These are phyloP conservation scores for Kurtzmaniella fragi DNA, from an alignment of 805 yeast genomes.

Conservation along the genomic window DNA sequence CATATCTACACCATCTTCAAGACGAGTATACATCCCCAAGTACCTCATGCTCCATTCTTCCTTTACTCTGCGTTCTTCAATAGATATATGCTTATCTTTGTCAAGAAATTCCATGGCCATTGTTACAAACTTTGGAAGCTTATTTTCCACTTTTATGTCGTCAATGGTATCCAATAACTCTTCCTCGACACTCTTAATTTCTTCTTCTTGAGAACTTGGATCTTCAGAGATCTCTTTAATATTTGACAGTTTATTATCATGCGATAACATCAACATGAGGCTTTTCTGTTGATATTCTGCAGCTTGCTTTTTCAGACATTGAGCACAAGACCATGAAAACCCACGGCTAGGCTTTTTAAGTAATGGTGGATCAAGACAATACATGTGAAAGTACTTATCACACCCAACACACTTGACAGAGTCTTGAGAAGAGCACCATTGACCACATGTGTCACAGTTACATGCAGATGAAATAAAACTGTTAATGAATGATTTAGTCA, in stretches of 20 bases:
- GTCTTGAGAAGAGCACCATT: slow-evolving; percentile 73
- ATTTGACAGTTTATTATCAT: slow-evolving; percentile 37
- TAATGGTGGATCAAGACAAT: slow-evolving; percentile 83
- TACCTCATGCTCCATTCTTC: slow-evolving; percentile 83
- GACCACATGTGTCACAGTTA: slow-evolving; percentile 69
- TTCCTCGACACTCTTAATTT: slow-evolving; percentile 5
- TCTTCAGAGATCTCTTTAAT: slow-evolving; percentile 28
- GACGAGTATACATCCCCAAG: slow-evolving; percentile 65
- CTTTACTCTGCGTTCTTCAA: slow-evolving; percentile 44
- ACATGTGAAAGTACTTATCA: slow-evolving; percentile 64
- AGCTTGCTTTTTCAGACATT: slow-evolving; percentile 61
- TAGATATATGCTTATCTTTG: slow-evolving; percentile 36
- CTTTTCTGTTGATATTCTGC: slow-evolving; percentile 34
- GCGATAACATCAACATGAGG: slow-evolving; percentile 32
- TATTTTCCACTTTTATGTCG: slow-evolving; percentile 7
- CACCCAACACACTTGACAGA: slow-evolving; percentile 82
- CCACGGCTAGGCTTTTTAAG: slow-evolving; percentile 77
- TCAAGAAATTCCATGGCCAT: slow-evolving; percentile 50
- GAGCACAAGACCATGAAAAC: slow-evolving; percentile 85
- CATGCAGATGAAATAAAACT: slow-evolving; percentile 52
- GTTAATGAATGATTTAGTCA: slow-evolving; percentile 56
- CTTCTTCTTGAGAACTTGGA: slow-evolving; percentile 7
- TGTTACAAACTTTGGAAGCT: slow-evolving; percentile 51
- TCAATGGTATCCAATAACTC: slow-evolving; percentile 8
- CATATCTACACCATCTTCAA: slow-evolving; percentile 73